These are phyloP conservation scores for Elsinoe perseae DNA, from an alignment of 2,329 filamentous ascomycete genomes.

Conservation along the genomic window DNA sequence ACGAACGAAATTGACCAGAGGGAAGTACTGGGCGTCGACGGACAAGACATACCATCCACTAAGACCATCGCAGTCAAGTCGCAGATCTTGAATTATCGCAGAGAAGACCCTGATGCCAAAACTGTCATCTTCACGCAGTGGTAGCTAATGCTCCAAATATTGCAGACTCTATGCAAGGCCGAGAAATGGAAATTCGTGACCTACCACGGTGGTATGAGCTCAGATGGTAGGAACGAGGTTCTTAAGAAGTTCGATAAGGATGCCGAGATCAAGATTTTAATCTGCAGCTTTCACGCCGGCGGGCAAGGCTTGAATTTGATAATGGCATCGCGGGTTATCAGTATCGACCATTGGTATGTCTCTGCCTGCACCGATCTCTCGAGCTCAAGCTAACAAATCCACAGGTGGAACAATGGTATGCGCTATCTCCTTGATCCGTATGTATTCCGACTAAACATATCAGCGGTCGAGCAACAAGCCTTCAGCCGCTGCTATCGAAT, in stretches of 20 bases:
- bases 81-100: slow-evolving; percentile 38
- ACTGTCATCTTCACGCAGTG: slow-evolving; percentile 56
- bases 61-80: slow-evolving; percentile 42
- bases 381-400: slow-evolving; percentile 53
- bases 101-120: slow-evolving; percentile 43
- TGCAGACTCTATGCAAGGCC: slow-evolving; percentile 42
- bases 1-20: slow-evolving; percentile 19
- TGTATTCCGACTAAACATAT: neutral
- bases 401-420: neutral
- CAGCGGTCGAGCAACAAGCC: slow-evolving; percentile 30
- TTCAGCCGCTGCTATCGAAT: slow-evolving; percentile 57
- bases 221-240: slow-evolving; percentile 37
- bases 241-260: slow-evolving; percentile 42
- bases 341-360: slow-evolving; percentile 48
- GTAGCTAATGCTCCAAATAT: slow-evolving; percentile 44
- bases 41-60: slow-evolving; percentile 36
- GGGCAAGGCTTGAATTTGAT: slow-evolving; percentile 54
- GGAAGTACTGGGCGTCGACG: slow-evolving; percentile 34
- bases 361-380: slow-evolving; percentile 36
- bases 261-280: slow-evolving; percentile 38
- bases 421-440: slow-evolving; percentile 26
- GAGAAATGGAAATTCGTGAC: slow-evolving; percentile 43
- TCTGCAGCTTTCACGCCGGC: slow-evolving; percentile 51
- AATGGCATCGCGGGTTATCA: slow-evolving; percentile 44
- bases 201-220: slow-evolving; percentile 45